Percentiles rank a stretch among this genome's conserved stretches.
Evolutionary conservation across 2,329 filamentous ascomycete species (phyloP).

Genomic region (Colletotrichum liriopes): DNA sequence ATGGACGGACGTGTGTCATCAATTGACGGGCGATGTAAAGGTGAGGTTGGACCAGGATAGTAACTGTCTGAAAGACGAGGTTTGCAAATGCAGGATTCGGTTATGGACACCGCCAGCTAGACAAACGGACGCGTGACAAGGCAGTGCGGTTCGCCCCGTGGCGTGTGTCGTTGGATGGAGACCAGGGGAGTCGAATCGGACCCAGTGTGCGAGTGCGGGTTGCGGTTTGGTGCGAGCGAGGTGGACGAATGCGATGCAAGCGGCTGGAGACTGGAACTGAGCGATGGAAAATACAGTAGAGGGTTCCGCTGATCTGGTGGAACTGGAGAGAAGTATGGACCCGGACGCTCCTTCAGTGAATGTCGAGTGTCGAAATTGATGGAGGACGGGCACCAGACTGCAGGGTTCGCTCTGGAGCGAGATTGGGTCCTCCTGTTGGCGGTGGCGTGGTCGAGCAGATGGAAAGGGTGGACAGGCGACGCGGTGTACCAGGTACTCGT

Average conservation of each 20-base stretch:
- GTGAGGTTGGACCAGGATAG: conserved; percentile 28
- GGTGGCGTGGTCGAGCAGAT: conserved; percentile 29
- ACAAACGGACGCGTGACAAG: conserved; percentile 41
- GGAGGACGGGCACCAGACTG: background rate
- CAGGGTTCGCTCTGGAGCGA: conserved; percentile 31
- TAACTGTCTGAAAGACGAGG: conserved; percentile 24
- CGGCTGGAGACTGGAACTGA: conserved; percentile 6
- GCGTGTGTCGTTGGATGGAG: conserved; percentile 38
- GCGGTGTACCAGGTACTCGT: conserved; percentile 28
- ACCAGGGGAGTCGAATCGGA: conserved; percentile 21
- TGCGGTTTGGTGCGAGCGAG: conserved; percentile 17
- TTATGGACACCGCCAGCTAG: conserved; percentile 25
- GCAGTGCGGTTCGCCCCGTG: conserved; percentile 40
- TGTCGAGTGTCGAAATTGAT: conserved; percentile 11
- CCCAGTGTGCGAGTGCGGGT: conserved; percentile 26
- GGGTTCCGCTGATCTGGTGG: conserved; percentile 21
- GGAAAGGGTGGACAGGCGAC: background rate
- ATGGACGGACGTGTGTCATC: conserved; percentile 29
- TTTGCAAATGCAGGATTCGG: conserved; percentile 36
- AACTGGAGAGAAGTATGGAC: conserved; percentile 19
- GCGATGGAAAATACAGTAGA: conserved; percentile 5
- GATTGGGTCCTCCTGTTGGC: conserved; percentile 25
- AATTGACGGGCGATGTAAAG: conserved; percentile 33
- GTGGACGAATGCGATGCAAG: conserved; percentile 5
- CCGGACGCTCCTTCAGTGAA: conserved; percentile 13